A percentile compares a stretch with the other conserved stretches of the same genome.
phyloP scores from a whole-genome alignment of 2,329 filamentous ascomycete genomes.

The Penicillium sp. region DNA sequence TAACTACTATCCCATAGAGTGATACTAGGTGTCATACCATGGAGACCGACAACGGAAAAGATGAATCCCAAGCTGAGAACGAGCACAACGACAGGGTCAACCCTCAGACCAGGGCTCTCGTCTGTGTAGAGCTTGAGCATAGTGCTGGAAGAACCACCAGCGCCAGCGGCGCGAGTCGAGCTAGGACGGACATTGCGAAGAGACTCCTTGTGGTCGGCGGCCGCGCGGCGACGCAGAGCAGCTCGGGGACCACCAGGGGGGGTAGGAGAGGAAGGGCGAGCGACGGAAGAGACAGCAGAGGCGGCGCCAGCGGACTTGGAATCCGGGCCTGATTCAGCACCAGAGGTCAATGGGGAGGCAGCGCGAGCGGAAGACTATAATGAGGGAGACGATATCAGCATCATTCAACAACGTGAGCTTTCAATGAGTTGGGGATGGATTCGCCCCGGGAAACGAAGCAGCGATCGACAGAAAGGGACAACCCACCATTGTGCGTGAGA shows the following conservation, averaged over 20 bases:
- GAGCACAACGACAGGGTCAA: constrained; percentile 96
- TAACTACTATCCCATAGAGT: not conserved
- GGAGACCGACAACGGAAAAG: constrained; percentile 95
- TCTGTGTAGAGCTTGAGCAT: constrained; percentile 99
- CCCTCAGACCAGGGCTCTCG: constrained; percentile 95
- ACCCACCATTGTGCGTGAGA: constrained; percentile 33
- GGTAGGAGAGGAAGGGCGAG: constrained; percentile 82
- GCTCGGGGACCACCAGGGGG: constrained; percentile 93
- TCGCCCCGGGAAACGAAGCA: not conserved
- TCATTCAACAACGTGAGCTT: constrained; percentile 7
- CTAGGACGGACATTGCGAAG: constrained; percentile 90
- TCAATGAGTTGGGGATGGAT: constrained; percentile 4
- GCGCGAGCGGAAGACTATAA: constrained; percentile 46
- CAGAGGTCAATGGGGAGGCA: constrained; percentile 50
- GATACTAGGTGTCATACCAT: constrained; percentile 70
- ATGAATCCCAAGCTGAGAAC: constrained; percentile 98
- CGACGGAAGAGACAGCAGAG: constrained; percentile 70
- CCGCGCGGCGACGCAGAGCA: constrained; percentile 91
- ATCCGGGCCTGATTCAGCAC: constrained; percentile 51
- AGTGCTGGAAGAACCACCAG: constrained; percentile 94
- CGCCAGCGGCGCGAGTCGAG: constrained; percentile 90
- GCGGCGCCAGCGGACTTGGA: constrained; percentile 48
- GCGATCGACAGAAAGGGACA: constrained; percentile 17
- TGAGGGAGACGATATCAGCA: constrained; percentile 13
- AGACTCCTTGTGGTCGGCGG: constrained; percentile 96